Evolutionary conservation across 2,329 filamentous ascomycete genomes (phyloP).

Genomic region (Neofusicoccum umdonicola): DNA sequence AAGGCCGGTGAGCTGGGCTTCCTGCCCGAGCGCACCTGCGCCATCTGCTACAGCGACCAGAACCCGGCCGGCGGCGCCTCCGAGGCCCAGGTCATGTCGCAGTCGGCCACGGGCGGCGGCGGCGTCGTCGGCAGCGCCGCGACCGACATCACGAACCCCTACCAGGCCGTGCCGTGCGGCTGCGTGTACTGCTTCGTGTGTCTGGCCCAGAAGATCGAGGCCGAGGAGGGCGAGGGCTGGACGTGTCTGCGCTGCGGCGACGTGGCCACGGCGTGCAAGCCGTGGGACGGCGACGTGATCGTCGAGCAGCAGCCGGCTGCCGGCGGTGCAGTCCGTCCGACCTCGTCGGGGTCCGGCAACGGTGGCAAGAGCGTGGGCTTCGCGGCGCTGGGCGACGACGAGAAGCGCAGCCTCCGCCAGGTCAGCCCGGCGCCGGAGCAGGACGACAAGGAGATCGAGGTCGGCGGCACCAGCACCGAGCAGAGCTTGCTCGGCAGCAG

Average conservation of each 20-base stretch:
- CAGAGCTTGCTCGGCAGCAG: constrained; percentile 15
- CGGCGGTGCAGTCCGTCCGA: constrained; percentile 25
- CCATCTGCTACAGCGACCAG: constrained; percentile 94
- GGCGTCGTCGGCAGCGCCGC: constrained; percentile 84
- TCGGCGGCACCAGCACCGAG: constrained; percentile 4
- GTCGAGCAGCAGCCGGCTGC: constrained; percentile 20
- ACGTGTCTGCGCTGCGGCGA: constrained; percentile 85
- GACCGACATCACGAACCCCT: constrained; percentile 94
- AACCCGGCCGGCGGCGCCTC: constrained; percentile 65
- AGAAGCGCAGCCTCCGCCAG: constrained; percentile 22
- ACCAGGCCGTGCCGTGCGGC: constrained; percentile 83
- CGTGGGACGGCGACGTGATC: constrained; percentile 89
- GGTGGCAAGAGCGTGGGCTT: constrained; percentile 29
- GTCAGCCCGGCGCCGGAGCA: constrained; percentile 34
- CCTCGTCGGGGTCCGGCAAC: background rate
- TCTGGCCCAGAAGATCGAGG: constrained; percentile 82
- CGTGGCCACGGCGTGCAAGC: constrained; percentile 77
- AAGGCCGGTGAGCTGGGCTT: constrained; percentile 75
- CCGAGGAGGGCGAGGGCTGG: constrained; percentile 94
- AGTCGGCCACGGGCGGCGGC: constrained; percentile 45
- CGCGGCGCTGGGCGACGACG: constrained; percentile 26
- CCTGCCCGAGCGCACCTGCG: constrained; percentile 88
- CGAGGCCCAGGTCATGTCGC: constrained; percentile 72
- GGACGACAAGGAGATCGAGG: constrained; percentile 21
- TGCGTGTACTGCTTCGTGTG: constrained; percentile 97